Conservation (phyloP, 495 filamentous ascomycete genomes). For the Aspergillus homomorphus region DNA sequence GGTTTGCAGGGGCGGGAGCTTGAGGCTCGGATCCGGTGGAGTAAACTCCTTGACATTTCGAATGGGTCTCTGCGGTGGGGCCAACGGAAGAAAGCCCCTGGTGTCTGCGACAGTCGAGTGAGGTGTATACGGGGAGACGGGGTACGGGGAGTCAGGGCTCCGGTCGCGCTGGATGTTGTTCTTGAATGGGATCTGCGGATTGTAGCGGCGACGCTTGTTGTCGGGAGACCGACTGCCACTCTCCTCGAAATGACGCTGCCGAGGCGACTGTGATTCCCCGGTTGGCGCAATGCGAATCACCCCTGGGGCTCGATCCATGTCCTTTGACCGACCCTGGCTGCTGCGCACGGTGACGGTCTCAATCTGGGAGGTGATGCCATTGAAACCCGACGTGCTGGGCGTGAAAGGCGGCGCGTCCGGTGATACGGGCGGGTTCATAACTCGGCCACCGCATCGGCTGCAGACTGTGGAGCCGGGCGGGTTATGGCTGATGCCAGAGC, state of each 20-base stretch:
- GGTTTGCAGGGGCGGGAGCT: conserved; percentile 61
- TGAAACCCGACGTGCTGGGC: conserved; percentile 22
- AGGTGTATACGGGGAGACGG: conserved; percentile 32
- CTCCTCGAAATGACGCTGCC: conserved; percentile 31
- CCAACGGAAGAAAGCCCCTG: conserved; percentile 32
- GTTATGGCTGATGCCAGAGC: conserved; percentile 39
- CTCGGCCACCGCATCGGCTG: conserved; percentile 41
- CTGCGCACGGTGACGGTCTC: conserved; percentile 22
- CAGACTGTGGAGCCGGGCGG: conserved; percentile 39
- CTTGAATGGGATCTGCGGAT: conserved; percentile 29
- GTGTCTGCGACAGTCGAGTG: conserved; percentile 29
- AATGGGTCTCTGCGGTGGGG: conserved; percentile 34
- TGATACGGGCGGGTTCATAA: conserved; percentile 46
- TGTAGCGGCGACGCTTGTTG: conserved; percentile 56
- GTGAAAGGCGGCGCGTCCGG: conserved; percentile 38
- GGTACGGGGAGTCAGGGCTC: conserved; percentile 36
- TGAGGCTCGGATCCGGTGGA: conserved; percentile 43
- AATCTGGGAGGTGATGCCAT: conserved; percentile 16
- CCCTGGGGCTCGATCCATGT: conserved; percentile 20
- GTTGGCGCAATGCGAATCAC: conserved; percentile 24
- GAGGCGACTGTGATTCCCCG: conserved; percentile 20
- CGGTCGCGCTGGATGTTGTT: conserved; percentile 29
- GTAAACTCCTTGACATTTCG: conserved; percentile 21
- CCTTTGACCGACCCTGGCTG: conserved; percentile 23
- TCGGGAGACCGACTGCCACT: conserved; percentile 40